Percentiles rank a stretch among this genome's conserved stretches.
phyloP scores from a whole-genome alignment of 139 green algal species.

The Tetradesmus obliquus region DNA sequence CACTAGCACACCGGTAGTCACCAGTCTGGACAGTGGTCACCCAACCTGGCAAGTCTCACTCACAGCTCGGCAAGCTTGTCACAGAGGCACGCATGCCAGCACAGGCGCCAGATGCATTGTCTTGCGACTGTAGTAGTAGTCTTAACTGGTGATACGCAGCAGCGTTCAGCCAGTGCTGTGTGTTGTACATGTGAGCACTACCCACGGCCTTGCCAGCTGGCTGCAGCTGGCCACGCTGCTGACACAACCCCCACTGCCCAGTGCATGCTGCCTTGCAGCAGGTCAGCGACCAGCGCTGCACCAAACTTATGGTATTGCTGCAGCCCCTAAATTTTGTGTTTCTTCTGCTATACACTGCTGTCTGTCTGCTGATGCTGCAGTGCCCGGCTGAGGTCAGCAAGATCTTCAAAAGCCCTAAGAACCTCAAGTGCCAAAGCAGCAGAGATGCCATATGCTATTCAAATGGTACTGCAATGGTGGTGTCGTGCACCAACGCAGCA shows the following conservation, averaged over 20 bases:
- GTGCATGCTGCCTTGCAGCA: too few species aligned
- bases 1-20: neutral
- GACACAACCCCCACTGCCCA: too few species aligned
- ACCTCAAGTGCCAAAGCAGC: neutral
- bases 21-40: neutral
- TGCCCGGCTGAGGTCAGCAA: neutral
- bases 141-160: too few species aligned
- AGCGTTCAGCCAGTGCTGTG: too few species aligned
- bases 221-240: too few species aligned
- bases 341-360: neutral
- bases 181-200: too few species aligned
- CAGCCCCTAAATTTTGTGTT: neutral
- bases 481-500: neutral
- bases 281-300: too few species aligned
- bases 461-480: constrained; percentile 12
- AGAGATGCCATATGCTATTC: neutral
- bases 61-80: too few species aligned
- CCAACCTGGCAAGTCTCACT: neutral
- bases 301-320: neutral
- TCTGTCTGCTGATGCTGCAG: neutral
- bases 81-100: too few species aligned
- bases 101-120: too few species aligned
- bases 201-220: too few species aligned
- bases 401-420: neutral
- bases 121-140: too few species aligned